These are phyloP conservation scores for Gonium pectorale DNA, from an alignment of 139 green algal genomes.

Conservation along the genomic window DNA sequence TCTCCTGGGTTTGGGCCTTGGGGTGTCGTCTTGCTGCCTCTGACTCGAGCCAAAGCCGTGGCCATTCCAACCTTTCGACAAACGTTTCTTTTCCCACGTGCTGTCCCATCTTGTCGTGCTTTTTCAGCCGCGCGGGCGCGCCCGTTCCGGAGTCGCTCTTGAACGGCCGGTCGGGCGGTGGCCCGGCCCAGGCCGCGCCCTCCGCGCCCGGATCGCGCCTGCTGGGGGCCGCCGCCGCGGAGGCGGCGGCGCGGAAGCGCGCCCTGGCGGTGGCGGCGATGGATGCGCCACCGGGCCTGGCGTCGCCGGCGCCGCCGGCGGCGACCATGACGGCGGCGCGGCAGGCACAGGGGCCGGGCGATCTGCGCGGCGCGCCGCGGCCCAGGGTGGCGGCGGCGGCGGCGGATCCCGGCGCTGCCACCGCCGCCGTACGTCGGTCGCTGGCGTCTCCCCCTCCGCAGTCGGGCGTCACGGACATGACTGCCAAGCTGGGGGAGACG, in stretches of 20 bases:
- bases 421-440: background rate
- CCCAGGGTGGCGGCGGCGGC: background rate
- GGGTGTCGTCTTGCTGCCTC: too few relatives aligned
- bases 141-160: too few relatives aligned
- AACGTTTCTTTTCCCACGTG: too few relatives aligned
- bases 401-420: background rate
- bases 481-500: conserved; percentile 28
- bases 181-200: background rate
- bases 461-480: conserved; percentile 9
- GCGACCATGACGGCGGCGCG: background rate
- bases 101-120: too few relatives aligned
- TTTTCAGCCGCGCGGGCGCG: too few relatives aligned
- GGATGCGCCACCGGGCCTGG: background rate
- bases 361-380: background rate
- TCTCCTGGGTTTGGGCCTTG: too few relatives aligned
- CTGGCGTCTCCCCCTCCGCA: background rate
- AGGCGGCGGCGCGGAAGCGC: background rate
- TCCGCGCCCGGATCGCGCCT: background rate
- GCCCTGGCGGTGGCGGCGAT: background rate
- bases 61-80: too few relatives aligned
- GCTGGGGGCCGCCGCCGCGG: background rate
- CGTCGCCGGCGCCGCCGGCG: too few relatives aligned
- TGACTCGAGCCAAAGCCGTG: too few relatives aligned
- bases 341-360: background rate
- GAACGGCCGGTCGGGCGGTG: background rate